These are phyloP conservation scores for Beauveria asiatica DNA, from an alignment of 2,329 filamentous ascomycete species.

Conservation along the genomic window DNA sequence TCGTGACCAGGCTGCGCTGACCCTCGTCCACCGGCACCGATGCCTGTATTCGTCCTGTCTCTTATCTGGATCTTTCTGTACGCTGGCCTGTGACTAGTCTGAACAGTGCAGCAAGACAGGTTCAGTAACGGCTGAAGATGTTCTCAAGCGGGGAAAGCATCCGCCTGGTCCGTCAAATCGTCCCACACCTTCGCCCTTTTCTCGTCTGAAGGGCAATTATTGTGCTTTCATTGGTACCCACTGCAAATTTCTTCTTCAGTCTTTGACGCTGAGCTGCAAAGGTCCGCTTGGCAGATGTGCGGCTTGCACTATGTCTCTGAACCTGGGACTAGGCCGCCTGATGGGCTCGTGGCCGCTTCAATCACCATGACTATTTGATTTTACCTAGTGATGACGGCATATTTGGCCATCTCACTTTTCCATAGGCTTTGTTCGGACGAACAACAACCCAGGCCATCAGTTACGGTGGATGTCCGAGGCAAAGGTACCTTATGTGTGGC, in stretches of 20 bases:
- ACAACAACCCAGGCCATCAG: neutral
- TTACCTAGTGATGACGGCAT: neutral
- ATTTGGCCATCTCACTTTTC: neutral
- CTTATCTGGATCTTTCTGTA: neutral
- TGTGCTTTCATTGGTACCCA: neutral
- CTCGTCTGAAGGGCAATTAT: neutral
- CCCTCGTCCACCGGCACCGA: neutral
- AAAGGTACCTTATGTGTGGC: neutral
- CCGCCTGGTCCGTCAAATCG: neutral
- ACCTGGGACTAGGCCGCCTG: neutral
- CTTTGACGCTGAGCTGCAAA: neutral
- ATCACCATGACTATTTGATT: neutral
- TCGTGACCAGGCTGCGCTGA: neutral
- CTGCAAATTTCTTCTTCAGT: neutral
- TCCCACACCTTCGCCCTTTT: neutral
- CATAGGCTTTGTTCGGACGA: neutral
- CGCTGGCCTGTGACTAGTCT: neutral
- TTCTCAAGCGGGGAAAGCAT: conserved; percentile 1
- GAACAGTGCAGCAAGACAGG: neutral
- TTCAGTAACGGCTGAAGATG: conserved; percentile 6
- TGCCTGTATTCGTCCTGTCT: neutral
- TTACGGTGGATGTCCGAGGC: neutral
- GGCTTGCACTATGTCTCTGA: neutral
- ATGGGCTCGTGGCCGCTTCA: neutral
- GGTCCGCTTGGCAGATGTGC: neutral